Evolutionary conservation across 768 basidiomycete genomes (phyloP), one percentile per base, ranked within the genome.

Genomic region (Rubroboletus pulcherrimus): DNA sequence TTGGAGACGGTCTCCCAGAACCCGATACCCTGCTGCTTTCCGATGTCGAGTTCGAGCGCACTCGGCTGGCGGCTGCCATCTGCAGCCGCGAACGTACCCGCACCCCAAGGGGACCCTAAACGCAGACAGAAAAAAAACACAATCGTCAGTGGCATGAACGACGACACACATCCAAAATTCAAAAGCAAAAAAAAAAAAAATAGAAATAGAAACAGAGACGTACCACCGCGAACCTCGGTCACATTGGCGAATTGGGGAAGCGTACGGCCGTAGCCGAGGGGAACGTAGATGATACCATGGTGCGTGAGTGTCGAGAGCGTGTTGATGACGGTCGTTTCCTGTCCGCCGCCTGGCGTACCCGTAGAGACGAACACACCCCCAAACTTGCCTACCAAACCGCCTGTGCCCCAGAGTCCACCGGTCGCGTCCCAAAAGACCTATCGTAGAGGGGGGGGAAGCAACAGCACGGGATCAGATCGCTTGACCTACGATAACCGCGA

Each of bases 401-500:
- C 85, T 0, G 49, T 21, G 2, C 62, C 68, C 89, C 89, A 91
- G 38, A 89, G 78, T 1, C 69, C 64, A 49, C 91, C 89, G 10
- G 89, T 91, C 5, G 76, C 64, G 58, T 93, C 90, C 82, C 87
- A 92, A 73, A 93, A 87, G 1, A 76, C 67, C 85, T 88, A 46
- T 52, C 7, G 3, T 26, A 5, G n/a, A 37, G 1, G 1, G 11
- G 43, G 24, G 26, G 3, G 19, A 33, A 5, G 3, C 26, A 5
- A 31, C 5, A 1, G 21, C 8, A 9, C 3, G 29, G 10, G 24
- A 40, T 65, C 55, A 63, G 58, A 42, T 31, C 19, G 26, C 15
- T 7, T 12, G 7, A 37, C 4, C 7, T 26, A 51, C 14, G 26
- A 15, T 10, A 3, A 11, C 21, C 49, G 15, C 31, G n/a, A 15